These are phyloP conservation scores for Solanum dulcamara DNA, from an alignment of 257 asterid species.

Conservation along the genomic window DNA sequence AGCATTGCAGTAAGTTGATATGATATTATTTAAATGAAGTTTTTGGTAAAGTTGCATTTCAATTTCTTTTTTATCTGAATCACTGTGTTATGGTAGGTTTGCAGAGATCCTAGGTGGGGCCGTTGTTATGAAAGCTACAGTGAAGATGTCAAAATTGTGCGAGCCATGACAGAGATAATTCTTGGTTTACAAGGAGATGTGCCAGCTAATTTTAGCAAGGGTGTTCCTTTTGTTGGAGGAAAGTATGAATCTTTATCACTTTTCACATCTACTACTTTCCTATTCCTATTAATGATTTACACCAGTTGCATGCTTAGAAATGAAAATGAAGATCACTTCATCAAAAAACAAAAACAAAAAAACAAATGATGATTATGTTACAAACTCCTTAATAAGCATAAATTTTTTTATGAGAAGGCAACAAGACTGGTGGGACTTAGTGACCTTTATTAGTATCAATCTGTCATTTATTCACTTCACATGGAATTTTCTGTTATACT, in stretches of 20 bases:
- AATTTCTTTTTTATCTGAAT: not conserved
- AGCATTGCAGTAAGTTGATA: slow-evolving; percentile 19
- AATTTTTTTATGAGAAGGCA: not conserved
- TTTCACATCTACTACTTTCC: too few species aligned
- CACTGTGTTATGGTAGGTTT: not conserved
- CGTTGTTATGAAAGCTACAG: slow-evolving; percentile 32
- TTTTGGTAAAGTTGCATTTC: not conserved
- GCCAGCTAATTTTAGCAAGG: too few species aligned
- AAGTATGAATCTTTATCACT: too few species aligned
- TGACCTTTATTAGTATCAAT: not conserved
- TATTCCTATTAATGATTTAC: not conserved
- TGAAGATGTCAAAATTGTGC: slow-evolving; percentile 14
- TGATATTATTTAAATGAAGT: not conserved
- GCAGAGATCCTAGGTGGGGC: slow-evolving; percentile 21
- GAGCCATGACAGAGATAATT: too few species aligned
- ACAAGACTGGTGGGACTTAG: not conserved
- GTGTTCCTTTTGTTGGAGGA: too few species aligned
- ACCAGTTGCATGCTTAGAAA: not conserved
- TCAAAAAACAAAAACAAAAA: too few species aligned
- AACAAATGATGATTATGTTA: not conserved
- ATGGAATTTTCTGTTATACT: too few species aligned
- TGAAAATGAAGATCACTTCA: not conserved
- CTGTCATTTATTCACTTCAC: not conserved
- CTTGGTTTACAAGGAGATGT: too few species aligned
- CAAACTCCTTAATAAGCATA: not conserved